phyloP scores from a whole-genome alignment of 1,284 basidiomycete genomes.

The Gomphus bonarii region DNA sequence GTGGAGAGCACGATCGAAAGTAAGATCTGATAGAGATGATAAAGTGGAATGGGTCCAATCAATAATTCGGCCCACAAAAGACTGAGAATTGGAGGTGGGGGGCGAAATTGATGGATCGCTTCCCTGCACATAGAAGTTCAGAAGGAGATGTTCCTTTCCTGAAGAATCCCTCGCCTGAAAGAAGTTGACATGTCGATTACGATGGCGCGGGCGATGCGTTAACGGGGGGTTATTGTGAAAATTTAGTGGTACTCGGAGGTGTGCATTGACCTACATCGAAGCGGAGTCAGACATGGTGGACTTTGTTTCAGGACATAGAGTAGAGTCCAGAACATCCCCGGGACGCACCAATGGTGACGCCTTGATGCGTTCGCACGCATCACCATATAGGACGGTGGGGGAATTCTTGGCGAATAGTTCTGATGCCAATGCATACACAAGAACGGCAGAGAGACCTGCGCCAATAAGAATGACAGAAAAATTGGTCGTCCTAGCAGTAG shows the following conservation, averaged over 20 bases:
- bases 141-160: slow-evolving; percentile 69
- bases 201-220: slow-evolving; percentile 58
- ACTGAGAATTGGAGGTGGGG: slow-evolving; percentile 31
- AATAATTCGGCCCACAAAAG: neutral
- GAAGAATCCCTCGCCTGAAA: slow-evolving; percentile 58
- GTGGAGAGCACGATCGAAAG: slow-evolving; percentile 40
- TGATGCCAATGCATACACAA: slow-evolving; percentile 78
- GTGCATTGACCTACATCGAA: slow-evolving; percentile 44
- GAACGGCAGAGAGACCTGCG: slow-evolving; percentile 69
- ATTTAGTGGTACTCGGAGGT: slow-evolving; percentile 50
- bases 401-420: slow-evolving; percentile 92
- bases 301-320: neutral
- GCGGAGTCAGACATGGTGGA: slow-evolving; percentile 12
- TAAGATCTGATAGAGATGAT: slow-evolving; percentile 35
- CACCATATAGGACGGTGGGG: slow-evolving; percentile 79
- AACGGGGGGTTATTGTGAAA: slow-evolving; percentile 76
- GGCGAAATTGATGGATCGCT: slow-evolving; percentile 31
- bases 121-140: slow-evolving; percentile 69
- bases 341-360: slow-evolving; percentile 52
- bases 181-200: slow-evolving; percentile 67
- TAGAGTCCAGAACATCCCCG: slow-evolving; percentile 3
- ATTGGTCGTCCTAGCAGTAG: slow-evolving; percentile 74
- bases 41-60: slow-evolving; percentile 32
- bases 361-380: slow-evolving; percentile 79
- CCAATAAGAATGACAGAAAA: slow-evolving; percentile 76